phyloP scores from a whole-genome alignment of 2,329 filamentous ascomycete genomes.

The Ophiostoma populinum region DNA sequence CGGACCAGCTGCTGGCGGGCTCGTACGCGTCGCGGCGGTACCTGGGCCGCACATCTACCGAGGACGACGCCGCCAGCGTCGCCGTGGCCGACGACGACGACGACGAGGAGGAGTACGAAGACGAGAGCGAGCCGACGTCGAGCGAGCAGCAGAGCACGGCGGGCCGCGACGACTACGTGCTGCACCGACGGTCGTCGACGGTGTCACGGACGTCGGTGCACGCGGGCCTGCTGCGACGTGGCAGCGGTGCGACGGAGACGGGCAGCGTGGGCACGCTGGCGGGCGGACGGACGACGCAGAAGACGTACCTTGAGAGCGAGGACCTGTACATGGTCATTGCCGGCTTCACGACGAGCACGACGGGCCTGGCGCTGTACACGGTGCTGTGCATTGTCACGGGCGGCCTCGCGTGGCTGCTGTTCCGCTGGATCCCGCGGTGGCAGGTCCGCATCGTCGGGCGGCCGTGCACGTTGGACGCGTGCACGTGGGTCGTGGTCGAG shows the following conservation, averaged over 20 bases:
- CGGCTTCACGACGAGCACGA: slow-evolving; percentile 63
- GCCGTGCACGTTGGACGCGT: slow-evolving; percentile 50
- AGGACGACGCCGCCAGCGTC: background rate
- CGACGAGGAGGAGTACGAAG: slow-evolving; percentile 16
- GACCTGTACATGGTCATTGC: slow-evolving; percentile 88
- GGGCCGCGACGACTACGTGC: slow-evolving; percentile 26
- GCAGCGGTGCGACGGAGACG: slow-evolving; percentile 48
- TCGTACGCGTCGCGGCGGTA: slow-evolving; percentile 5
- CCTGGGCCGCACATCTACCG: background rate
- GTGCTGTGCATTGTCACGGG: slow-evolving; percentile 52
- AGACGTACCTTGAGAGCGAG: slow-evolving; percentile 83
- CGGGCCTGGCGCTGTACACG: slow-evolving; percentile 54
- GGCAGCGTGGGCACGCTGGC: slow-evolving; percentile 44
- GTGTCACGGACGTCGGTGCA: slow-evolving; percentile 38
- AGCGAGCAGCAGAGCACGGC: slow-evolving; percentile 19
- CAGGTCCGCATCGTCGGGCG: slow-evolving; percentile 59
- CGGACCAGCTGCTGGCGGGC: slow-evolving; percentile 5
- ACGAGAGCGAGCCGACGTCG: slow-evolving; percentile 21
- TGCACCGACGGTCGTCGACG: slow-evolving; percentile 46
- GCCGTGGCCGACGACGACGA: background rate
- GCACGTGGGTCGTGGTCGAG: slow-evolving; percentile 83
- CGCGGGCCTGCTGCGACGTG: slow-evolving; percentile 49
- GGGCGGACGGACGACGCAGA: slow-evolving; percentile 59
- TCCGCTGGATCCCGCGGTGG: slow-evolving; percentile 84
- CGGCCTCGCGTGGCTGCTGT: slow-evolving; percentile 66